phyloP scores from a whole-genome alignment of 176 grass and related monocot genomes.

The Bolboschoenus planiculmis region DNA sequence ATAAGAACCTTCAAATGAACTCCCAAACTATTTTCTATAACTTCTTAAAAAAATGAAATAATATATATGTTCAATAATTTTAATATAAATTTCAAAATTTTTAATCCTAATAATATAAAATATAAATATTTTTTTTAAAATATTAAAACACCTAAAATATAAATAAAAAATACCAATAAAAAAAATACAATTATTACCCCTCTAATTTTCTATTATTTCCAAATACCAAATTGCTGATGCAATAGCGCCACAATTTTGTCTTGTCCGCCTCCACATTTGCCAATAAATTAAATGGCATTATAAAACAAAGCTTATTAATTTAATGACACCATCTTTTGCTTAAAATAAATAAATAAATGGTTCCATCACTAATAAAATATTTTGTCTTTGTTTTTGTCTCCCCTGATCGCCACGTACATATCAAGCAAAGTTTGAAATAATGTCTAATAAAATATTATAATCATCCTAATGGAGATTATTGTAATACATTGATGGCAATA shows the following conservation, averaged over 20 bases:
- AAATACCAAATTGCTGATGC: background rate
- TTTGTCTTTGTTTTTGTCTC: background rate
- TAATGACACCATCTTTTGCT: background rate
- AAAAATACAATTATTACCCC: too few species aligned
- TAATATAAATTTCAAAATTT: too few species aligned
- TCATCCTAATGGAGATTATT: background rate
- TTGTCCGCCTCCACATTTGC: background rate
- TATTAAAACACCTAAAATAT: too few species aligned
- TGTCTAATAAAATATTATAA: constrained; percentile 18
- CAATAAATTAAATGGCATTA: background rate
- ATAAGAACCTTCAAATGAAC: too few species aligned
- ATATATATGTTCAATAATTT: too few species aligned
- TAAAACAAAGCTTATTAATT: background rate
- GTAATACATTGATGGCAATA: background rate
- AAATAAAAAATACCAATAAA: too few species aligned
- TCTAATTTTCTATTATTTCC: background rate
- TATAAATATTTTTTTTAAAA: too few species aligned
- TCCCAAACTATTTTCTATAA: too few species aligned
- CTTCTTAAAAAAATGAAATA: too few species aligned
- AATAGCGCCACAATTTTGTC: background rate
- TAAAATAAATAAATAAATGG: background rate
- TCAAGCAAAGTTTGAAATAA: constrained; percentile 22
- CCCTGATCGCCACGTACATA: background rate
- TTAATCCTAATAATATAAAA: too few species aligned
- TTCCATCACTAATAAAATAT: background rate